Percentiles rank a stretch among this genome's conserved stretches.
phyloP scores from a whole-genome alignment of 352 stramenopile genomes.

The Globisporangium mamillatum region DNA sequence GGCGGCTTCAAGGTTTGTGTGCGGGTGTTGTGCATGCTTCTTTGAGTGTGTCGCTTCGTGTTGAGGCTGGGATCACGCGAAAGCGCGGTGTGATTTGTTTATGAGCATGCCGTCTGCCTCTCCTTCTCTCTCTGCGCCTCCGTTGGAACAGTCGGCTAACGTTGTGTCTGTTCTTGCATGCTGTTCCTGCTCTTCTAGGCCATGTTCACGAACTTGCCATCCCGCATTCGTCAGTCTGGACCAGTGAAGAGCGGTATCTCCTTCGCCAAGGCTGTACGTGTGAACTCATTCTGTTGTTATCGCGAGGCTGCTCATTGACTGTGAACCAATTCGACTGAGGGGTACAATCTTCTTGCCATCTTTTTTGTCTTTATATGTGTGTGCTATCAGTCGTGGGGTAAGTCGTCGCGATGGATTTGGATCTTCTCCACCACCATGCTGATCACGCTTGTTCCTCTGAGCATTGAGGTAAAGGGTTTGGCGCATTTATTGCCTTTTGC shows the following conservation, averaged over 20 bases:
- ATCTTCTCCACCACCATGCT: slow-evolving; percentile 81
- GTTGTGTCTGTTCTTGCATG: background rate
- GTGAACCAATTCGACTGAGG: background rate
- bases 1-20: slow-evolving; percentile 47
- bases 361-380: background rate
- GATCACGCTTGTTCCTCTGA: slow-evolving; percentile 81
- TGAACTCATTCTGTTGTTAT: background rate
- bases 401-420: slow-evolving; percentile 71
- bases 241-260: slow-evolving; percentile 59
- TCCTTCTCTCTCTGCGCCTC: background rate
- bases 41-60: background rate
- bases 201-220: slow-evolving; percentile 68
- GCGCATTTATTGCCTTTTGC: background rate
- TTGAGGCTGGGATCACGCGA: background rate
- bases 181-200: slow-evolving; percentile 26
- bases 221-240: slow-evolving; percentile 60
- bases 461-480: slow-evolving; percentile 64
- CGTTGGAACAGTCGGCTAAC: background rate
- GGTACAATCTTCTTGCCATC: background rate
- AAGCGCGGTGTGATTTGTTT: background rate
- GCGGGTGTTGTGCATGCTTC: background rate
- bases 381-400: slow-evolving; percentile 47
- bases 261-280: slow-evolving; percentile 49
- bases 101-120: background rate
- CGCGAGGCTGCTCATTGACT: background rate